Evolutionary conservation across 2,329 filamentous ascomycete species (phyloP), one percentile per base, ranked within the genome.

Genomic region (Metarhizium sp.): DNA sequence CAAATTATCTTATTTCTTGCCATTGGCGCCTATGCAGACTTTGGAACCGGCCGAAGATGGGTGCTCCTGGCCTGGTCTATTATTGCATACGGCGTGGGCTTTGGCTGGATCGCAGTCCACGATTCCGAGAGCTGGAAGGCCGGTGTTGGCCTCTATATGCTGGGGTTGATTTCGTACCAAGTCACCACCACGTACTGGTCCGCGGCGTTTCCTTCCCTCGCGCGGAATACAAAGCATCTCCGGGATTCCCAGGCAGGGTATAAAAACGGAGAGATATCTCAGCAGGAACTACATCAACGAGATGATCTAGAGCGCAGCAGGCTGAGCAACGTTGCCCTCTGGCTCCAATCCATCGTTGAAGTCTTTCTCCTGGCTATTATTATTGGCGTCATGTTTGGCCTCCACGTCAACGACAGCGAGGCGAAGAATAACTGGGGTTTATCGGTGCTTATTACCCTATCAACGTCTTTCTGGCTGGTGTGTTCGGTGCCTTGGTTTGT

Each of bases 141-240:
- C 8, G 85, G 74, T 0, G 75, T 81, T 0, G 84, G 78, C 0
- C 66, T 88, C 14, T 88, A 88, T 64, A 84, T 87, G 54, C 77
- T 86, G 16, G 84, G 84, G 1, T 66, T 87, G 48, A 83, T 87
- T 59, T 78, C 79, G 1, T 87, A 87, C 61, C 84, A 87, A 66
- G 78, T 85, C 2, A 84, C 81, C 0, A 71, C 87, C 50, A 87
- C 84, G 0, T 87, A 86, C 65, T 87, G 84, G 82, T 85, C 82
- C 0, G 83, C 85, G 0, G 82, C 84, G 0, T 74, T 74, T 48
- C 72, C 72, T 0, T 64, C 66, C 7, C 64, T 74, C 20, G 71
- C 72, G 2, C 67, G 72, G 43, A 72, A 71, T 40, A 67, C 67
- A 4, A 60, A 65, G 1, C 60, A 63, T n/a, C 55, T 73, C 49